Base-by-base conservation (phyloP, 1,139 yeast genomes). In the Kurtzmaniella quercitrusa region DNA sequence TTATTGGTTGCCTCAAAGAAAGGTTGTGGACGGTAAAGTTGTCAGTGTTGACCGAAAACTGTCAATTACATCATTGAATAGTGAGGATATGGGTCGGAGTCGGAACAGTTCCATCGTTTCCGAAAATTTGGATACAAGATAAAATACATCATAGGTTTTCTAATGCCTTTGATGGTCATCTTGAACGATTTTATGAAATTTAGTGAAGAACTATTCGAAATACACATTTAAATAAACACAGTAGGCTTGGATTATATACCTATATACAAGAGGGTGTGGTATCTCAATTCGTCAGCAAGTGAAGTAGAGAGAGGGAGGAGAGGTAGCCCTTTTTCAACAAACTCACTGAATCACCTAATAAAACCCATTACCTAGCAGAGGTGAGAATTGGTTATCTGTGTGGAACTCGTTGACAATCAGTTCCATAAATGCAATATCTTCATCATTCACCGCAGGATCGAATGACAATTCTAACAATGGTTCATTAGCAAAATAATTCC, bases 1-100 rank as follows among this genome's bases (percentile, higher is more conserved):
- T 18, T 70, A 66, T 41, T 70, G 76, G 76, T 52, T 70, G 53
- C 68, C 74, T 2, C 49, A 52, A 15, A 39, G 44, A 12, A 53
- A 50, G 40, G 42, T 12, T 17, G 33, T 22, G 8, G 34, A 3
- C 11, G 33, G 23, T 8, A 21, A 19, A 34, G 26, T 9, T 11
- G 26, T 33, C 21, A 38, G n/a, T 11, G 41, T 48, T 7, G 52
- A 49, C 33, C 54, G 54, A 7, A 51, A 63, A 44, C 51, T 48
- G 9, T 59, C 63, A 47, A 49, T 57, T n/a, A 39, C 47, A 11
- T 57, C 63, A 1, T 45, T 48, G 46, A 44, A 39, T 9, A 45
- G 52, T 3, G 45, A 43, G 3, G 53, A 43, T 5, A 48, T 42
- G 20, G 42, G 50, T 3, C 46, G 52, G 21, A 48, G 58, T 11